Base-by-base conservation (phyloP, 352 stramenopile genomes). In the Phytopythium chamaehyphon region DNA sequence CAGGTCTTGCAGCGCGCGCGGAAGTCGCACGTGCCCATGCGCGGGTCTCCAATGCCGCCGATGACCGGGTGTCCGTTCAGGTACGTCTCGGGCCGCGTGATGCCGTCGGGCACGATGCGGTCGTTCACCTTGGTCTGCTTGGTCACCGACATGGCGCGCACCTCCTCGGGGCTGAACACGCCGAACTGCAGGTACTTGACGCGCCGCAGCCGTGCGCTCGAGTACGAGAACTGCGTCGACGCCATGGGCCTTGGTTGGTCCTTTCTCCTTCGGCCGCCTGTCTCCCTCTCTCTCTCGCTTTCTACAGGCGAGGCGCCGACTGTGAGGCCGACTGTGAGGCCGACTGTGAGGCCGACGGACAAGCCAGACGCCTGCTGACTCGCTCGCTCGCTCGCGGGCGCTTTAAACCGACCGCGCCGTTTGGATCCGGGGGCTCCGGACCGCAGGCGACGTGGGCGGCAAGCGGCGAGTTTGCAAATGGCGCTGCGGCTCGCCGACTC, bases 151-250 rank as follows among this genome's bases (percentile, higher is more conserved):
- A 98, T 98, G 71, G 96, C 90, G 49, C 90, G 88, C 74, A 99
- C 91, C 74, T 98, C 96, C 53, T 99, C 96, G 5, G 97, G 97
- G 64, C 95, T 97, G 56, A 99, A 96, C 42, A 99, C 91, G 51
- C 96, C 95, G 67, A 99, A 99, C 75, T 99, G 96, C 15, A 99
- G 77, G 76, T 97, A 98, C 73, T 98, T 97, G 66, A 99, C 93
- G 35, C 92, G 81, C 48, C 95, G 84, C 61, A 99, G 68, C 19
- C 93, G 93, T 56, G 93, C 95, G 44, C 85, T 88, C 51, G 92
- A 98, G 76, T 98, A 98, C 62, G 95, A 97, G 74, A 99, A 99
- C 69, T 93, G 83, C 52, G 83, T 84, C 33, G 83, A 90, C 44
- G 80, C 73, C 83, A 93, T 93, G 55, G n/a, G n/a, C n/a, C n/a